Conservation (phyloP, 805 yeast genomes). For the Blastobotrys terrestris region DNA sequence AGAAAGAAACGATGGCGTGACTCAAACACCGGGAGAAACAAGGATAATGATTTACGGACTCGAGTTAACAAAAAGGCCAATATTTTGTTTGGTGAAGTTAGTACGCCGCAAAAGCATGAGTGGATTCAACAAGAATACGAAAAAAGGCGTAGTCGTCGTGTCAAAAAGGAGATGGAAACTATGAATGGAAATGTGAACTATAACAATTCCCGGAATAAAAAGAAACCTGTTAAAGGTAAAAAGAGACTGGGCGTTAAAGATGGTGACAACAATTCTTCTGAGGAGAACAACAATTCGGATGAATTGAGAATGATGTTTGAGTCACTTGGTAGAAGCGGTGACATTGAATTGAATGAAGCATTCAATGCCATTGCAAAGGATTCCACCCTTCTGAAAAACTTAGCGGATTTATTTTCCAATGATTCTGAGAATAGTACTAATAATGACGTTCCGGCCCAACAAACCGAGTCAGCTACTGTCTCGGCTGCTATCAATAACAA, state of each 20-base stretch:
- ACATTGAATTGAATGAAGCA: conserved; percentile 21
- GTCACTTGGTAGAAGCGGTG: conserved; percentile 17
- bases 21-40: conserved; percentile 69
- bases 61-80: conserved; percentile 71
- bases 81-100: conserved; percentile 55
- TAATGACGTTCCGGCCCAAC: too few species aligned
- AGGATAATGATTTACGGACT: conserved; percentile 79
- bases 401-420: conserved; percentile 18
- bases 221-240: not conserved
- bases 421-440: conserved; percentile 1
- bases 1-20: conserved; percentile 82
- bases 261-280: not conserved
- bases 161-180: conserved; percentile 33
- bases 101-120: conserved; percentile 44
- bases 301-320: conserved; percentile 23
- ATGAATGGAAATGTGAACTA: conserved; percentile 1
- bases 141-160: conserved; percentile 54
- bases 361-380: conserved; percentile 23
- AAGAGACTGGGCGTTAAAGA: conserved; percentile 3
- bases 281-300: not conserved
- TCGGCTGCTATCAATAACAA: too few species aligned
- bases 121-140: conserved; percentile 78
- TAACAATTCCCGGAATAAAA: not conserved
- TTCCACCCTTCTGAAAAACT: conserved; percentile 21
- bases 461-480: too few species aligned